These are phyloP conservation scores for Blastocrithidia nonstop DNA, from an alignment of 208 protist genomes.

Conservation along the genomic window DNA sequence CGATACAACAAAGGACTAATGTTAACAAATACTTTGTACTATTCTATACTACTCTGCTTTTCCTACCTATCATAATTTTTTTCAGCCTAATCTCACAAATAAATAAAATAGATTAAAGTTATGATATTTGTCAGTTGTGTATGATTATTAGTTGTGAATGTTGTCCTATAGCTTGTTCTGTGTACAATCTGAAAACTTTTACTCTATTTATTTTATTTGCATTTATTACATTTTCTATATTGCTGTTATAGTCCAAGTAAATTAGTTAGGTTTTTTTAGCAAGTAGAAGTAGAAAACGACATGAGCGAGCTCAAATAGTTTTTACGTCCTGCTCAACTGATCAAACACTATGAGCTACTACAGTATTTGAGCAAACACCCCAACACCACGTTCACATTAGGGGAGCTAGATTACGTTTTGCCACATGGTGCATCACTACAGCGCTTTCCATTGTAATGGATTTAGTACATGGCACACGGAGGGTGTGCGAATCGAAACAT, in stretches of 20 bases:
- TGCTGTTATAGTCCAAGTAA: not conserved
- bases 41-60: too few relatives aligned
- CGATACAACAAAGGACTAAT: too few relatives aligned
- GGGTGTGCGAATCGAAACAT: conserved; percentile 47
- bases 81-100: too few relatives aligned
- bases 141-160: too few relatives aligned
- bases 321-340: conserved; percentile 46
- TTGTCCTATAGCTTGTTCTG: too few relatives aligned
- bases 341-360: conserved; percentile 76
- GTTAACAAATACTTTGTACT: too few relatives aligned
- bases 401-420: conserved; percentile 67
- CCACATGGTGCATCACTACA: conserved; percentile 58
- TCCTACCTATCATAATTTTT: too few relatives aligned
- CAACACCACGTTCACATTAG: conserved; percentile 48
- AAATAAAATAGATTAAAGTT: too few relatives aligned
- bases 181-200: too few relatives aligned
- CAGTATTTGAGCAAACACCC: conserved; percentile 55
- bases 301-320: conserved; percentile 68
- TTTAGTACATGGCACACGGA: conserved; percentile 33
- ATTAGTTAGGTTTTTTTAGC: not conserved
- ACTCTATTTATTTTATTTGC: not conserved
- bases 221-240: not conserved
- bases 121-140: too few relatives aligned
- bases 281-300: not conserved
- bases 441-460: conserved; percentile 64